Evolutionary conservation across 139 green algal species (phyloP).

Genomic region (Bryopsis sp.): DNA sequence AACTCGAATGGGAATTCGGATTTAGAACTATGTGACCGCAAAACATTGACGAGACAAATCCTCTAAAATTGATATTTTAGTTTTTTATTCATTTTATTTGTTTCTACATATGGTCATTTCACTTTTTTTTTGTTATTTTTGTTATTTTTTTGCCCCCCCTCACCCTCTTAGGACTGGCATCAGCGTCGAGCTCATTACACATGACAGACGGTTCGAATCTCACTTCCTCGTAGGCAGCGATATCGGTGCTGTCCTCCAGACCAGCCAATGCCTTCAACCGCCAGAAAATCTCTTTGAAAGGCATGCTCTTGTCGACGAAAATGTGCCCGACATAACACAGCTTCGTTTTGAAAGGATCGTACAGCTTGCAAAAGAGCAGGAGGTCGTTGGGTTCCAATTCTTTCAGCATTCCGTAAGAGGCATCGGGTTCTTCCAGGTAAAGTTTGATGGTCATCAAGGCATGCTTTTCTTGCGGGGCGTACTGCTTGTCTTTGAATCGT

Average conservation of each 20-base stretch:
- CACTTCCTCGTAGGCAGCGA: conserved; percentile 75
- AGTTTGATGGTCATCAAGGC: conserved; percentile 62
- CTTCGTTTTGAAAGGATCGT: conserved; percentile 39
- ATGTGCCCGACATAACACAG: conserved; percentile 28
- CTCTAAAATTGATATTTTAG: neutral
- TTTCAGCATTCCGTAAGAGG: conserved; percentile 15
- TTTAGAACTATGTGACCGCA: too few relatives aligned
- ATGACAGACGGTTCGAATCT: conserved; percentile 81
- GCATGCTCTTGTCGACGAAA: conserved; percentile 23
- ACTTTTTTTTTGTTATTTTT: too few relatives aligned
- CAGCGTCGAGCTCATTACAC: conserved; percentile 39
- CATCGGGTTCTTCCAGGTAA: conserved; percentile 54
- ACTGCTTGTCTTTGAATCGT: conserved; percentile 26
- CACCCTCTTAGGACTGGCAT: conserved; percentile 24
- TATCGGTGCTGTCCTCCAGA: conserved; percentile 19
- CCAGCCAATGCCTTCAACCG: conserved; percentile 37
- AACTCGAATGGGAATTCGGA: too few relatives aligned
- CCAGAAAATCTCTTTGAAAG: conserved; percentile 24
- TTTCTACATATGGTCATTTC: too few relatives aligned
- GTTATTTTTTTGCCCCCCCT: too few relatives aligned
- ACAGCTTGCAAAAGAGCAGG: conserved; percentile 91
- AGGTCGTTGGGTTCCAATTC: conserved; percentile 26
- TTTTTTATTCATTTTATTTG: too few relatives aligned
- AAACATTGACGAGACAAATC: neutral
- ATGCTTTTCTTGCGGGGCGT: conserved; percentile 24